Base-by-base conservation (phyloP, 1,139 yeast species). In the Hemisphaericaspora lyxosophila region DNA sequence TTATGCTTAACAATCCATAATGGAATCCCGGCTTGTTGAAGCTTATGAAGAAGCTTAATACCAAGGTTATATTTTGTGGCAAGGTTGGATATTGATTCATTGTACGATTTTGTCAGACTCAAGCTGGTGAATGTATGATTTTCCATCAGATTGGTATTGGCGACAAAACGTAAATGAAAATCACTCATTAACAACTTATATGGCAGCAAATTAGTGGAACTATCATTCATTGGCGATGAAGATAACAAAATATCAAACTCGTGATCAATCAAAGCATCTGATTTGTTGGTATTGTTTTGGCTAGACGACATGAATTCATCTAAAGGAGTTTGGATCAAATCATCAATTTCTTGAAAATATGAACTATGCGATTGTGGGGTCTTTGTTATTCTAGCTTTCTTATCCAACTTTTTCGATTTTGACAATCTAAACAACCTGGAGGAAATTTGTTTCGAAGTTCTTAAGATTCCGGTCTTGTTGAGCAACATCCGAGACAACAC, bases 401-500 rank as follows among this genome's bases (percentile, higher is more conserved):
- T 53, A 18, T 43, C 39, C 20, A 53, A 31, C 39, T 43, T 46
- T 12, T 49, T 50, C 31, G 50, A 43, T 38, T 55, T 54, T 7
- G 59, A 53, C 20, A 62, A 49, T 23, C 62, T 50, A 31, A 56
- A 58, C 17, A 62, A 49, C 35, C 66, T 54, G 7, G 71, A 60
- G 4, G 73, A 65, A 28, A 70, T 64, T 45, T 70, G 75, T 43
- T 68, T 67, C 3, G 73, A 60, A 2, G 71, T 57, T 38, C 74
- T 56, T 35, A 57, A 48, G 1, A 64, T 48, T 2, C 71, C 71
- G 8, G 73, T 61, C 44, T 62, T 67, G 44, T 64, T 64, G 30
- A 54, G 55, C 28, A 71, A 40, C 75, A 71, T 68, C 38, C 73
- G 51, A 8, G 74, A 65, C 38, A 71, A 50, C 4, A 70, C 62